Base-by-base conservation (phyloP, 257 asterid species). In the Henckelia pumila region DNA sequence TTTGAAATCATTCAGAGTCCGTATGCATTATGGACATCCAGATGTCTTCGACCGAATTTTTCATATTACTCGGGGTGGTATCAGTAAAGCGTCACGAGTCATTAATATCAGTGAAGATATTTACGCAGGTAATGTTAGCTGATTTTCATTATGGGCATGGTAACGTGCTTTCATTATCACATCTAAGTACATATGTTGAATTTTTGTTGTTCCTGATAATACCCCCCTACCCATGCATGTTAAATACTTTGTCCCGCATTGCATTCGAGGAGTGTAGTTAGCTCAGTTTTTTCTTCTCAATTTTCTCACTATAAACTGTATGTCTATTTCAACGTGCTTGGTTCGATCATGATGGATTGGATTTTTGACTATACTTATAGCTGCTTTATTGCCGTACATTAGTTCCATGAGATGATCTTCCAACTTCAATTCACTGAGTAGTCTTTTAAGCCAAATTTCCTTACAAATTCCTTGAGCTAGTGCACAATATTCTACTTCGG, bases 21-120 rank as follows among this genome's bases (percentile, higher is more conserved):
- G 99, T 58, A 93, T 93, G 99, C 99, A 94, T 77, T 94, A 94
- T 80, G 99, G 99, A 19, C 99, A 94, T 82, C 99, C 99, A 59
- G 99, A 94, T 79, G 92, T 90, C 72, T 94, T 94, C 8, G 99
- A 94, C 76, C 87, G 99, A 49, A 76, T 94, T 49, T 94, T 94
- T 74, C 99, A 94, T 79, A 81, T 91, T 64, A 88, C 99, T 73
- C 89, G 99, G 64, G 99, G 99, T 70, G 99, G 99, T 71, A 86
- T 94, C 73, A 94, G 99, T 76, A 94, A 94, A 81, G 91, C 99
- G 63, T 94, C 99, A 4, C 97, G 97, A 2, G 96, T 91, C 30
- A 94, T 94, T 64, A 94, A 94, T 80, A 91, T 94, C 37, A 94
- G 99, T 78, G 99, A 94, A 83, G 99, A 94, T 78, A 94, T 91